Conservation (phyloP, 441 rosid species). For the Cnidoscolus chayamansa region DNA sequence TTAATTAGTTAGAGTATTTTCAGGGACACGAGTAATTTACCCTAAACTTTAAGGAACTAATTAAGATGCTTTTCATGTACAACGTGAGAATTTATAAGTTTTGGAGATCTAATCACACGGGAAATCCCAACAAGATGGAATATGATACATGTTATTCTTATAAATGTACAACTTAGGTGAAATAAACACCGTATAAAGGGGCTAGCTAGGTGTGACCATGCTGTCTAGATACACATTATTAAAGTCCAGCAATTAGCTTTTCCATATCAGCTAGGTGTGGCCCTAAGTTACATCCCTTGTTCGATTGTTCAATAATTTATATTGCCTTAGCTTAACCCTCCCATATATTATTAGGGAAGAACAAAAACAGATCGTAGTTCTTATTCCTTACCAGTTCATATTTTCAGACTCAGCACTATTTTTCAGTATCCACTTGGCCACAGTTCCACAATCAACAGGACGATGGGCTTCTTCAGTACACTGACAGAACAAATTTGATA, state of each 20-base stretch:
- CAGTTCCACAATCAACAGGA: slow-evolving; percentile 93
- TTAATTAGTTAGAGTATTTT: too few species aligned
- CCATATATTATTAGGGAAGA: background rate
- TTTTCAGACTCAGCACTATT: slow-evolving; percentile 97
- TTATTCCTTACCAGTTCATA: slow-evolving; percentile 72
- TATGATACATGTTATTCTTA: background rate
- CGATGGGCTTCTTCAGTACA: slow-evolving; percentile 99
- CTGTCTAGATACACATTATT: background rate
- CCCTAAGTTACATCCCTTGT: background rate
- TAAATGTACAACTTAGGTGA: background rate
- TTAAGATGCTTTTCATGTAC: background rate
- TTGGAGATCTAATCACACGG: background rate
- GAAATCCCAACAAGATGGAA: background rate
- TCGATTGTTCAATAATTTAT: background rate
- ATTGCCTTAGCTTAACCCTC: background rate
- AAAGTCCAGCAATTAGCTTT: too few species aligned
- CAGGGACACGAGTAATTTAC: too few species aligned
- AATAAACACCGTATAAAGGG: background rate
- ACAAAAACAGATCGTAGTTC: background rate
- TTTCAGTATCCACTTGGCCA: slow-evolving; percentile 88
- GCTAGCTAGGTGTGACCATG: background rate
- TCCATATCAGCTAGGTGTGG: too few species aligned
- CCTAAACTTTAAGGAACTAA: too few species aligned
- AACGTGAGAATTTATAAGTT: background rate
- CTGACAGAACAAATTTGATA: slow-evolving; percentile 36